Base-by-base conservation (phyloP, 140 eudicot genomes). In the Stevia rebaudiana region DNA sequence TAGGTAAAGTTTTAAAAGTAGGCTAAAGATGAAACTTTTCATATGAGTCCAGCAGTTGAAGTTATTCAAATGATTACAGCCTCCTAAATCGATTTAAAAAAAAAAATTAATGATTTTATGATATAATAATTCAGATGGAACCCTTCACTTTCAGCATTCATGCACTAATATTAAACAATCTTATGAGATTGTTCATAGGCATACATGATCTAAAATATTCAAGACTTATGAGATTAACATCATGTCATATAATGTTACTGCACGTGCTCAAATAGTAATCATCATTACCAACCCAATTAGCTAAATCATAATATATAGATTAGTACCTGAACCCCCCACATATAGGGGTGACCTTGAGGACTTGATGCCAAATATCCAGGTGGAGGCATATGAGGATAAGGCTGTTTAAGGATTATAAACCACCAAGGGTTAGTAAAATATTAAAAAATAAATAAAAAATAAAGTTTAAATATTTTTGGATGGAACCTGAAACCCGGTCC, bases 241-340 rank as follows among this genome's bases (percentile, higher is more conserved):
- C n/a, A 46, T 46, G 51, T 46, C 4, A n/a, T 24, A 25, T 30
- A 18, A 54, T 8, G n/a, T n/a, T n/a, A n/a, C 35, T 52, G 17
- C 62, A 55, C n/a, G 15, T 30, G 62, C 11, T 55, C 62, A 55
- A 30, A 55, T 30, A 30, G 15, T 0, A 12, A 55, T 55, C 41
- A 22, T 8, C 62, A 55, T 55, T n/a, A 15, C 62, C 62, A 55
- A 30, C 42, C 30, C 8, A n/a, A n/a, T n/a, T n/a, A n/a, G 3
- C 22, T 41, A 55, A 30, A 55, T 28, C 13, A 56, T 11, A 25
- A 11, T n/a, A n/a, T n/a, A n/a, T n/a, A n/a, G n/a, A 12, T 5
- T 10, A 72, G 51, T 77, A 88, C 99, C 97, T 88, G 97, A 76
- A 94, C 94, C 35, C 99, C 97, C 99, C 99, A 94, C 99, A 88